Evolutionary conservation across 495 filamentous ascomycete genomes (phyloP).

Genomic region (Penicillium egyptiacum): DNA sequence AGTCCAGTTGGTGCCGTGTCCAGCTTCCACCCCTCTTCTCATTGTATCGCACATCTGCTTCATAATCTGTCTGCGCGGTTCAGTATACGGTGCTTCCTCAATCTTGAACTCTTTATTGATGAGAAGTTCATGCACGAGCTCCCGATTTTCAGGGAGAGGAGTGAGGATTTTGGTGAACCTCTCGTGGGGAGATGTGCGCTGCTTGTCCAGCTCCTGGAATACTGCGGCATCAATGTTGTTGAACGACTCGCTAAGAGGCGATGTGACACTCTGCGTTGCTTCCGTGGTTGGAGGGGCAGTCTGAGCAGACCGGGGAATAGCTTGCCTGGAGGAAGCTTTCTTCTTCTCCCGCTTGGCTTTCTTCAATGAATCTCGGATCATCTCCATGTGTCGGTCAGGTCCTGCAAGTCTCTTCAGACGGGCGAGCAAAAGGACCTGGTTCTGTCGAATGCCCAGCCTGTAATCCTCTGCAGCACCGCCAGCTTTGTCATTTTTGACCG

Average conservation of each 20-base stretch:
- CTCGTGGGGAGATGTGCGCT: slow-evolving; percentile 41
- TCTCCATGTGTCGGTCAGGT: slow-evolving; percentile 71
- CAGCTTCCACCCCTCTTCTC: slow-evolving; percentile 68
- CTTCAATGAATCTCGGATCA: slow-evolving; percentile 80
- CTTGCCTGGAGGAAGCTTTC: slow-evolving; percentile 53
- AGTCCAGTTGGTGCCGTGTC: slow-evolving; percentile 72
- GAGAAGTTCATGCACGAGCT: slow-evolving; percentile 85
- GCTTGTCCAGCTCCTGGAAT: slow-evolving; percentile 41
- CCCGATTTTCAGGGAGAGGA: slow-evolving; percentile 77
- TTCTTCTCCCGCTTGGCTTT: slow-evolving; percentile 72
- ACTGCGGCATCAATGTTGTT: slow-evolving; percentile 41
- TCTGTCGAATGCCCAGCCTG: slow-evolving; percentile 87
- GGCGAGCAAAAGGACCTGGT: slow-evolving; percentile 85
- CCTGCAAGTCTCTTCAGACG: slow-evolving; percentile 88
- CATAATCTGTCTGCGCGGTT: slow-evolving; percentile 52
- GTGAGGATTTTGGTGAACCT: slow-evolving; percentile 57
- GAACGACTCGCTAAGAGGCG: slow-evolving; percentile 49
- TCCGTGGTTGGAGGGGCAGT: slow-evolving; percentile 36
- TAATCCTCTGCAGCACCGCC: slow-evolving; percentile 88
- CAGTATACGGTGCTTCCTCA: slow-evolving; percentile 51
- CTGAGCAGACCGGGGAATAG: slow-evolving; percentile 56
- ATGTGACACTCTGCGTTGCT: slow-evolving; percentile 44
- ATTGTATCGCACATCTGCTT: slow-evolving; percentile 73
- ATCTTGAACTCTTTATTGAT: slow-evolving; percentile 82
- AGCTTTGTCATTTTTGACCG: slow-evolving; percentile 85